phyloP scores from a whole-genome alignment of 306 rosid species.

The Leucaena leucocephala region DNA sequence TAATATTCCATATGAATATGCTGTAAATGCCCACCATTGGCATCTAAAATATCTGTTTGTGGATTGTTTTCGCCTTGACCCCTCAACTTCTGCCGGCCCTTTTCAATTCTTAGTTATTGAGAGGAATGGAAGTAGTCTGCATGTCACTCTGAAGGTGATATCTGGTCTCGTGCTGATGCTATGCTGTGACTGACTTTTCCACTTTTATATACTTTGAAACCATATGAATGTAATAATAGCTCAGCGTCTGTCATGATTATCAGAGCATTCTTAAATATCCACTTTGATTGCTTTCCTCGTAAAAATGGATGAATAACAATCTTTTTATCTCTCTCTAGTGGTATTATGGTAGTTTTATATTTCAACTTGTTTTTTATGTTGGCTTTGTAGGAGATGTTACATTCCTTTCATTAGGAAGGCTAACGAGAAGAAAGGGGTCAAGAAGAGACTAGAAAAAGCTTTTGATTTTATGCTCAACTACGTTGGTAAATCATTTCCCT shows the following conservation, averaged over 20 bases:
- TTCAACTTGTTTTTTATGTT: conserved; percentile 33
- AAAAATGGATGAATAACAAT: conserved; percentile 18
- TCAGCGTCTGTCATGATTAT: neutral
- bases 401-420: conserved; percentile 87
- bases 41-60: neutral
- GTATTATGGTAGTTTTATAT: conserved; percentile 6
- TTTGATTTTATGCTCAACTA: conserved; percentile 94
- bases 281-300: conserved; percentile 22
- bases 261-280: neutral
- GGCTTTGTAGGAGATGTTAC: conserved; percentile 79
- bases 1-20: neutral
- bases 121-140: neutral
- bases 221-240: neutral
- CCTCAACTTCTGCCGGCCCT: neutral
- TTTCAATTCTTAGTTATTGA: neutral
- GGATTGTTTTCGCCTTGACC: neutral
- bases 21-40: neutral
- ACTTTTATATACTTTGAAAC: neutral
- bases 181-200: neutral
- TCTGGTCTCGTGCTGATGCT: neutral
- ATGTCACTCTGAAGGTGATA: neutral
- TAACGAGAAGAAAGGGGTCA: conserved; percentile 91
- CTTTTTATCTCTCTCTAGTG: conserved; percentile 13
- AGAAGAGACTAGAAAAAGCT: conserved; percentile 98
- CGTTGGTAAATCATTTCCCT: conserved; percentile 65